These are phyloP conservation scores for Lasiodiplodia sp. DNA, from an alignment of 2,329 filamentous ascomycete genomes.

Conservation along the genomic window DNA sequence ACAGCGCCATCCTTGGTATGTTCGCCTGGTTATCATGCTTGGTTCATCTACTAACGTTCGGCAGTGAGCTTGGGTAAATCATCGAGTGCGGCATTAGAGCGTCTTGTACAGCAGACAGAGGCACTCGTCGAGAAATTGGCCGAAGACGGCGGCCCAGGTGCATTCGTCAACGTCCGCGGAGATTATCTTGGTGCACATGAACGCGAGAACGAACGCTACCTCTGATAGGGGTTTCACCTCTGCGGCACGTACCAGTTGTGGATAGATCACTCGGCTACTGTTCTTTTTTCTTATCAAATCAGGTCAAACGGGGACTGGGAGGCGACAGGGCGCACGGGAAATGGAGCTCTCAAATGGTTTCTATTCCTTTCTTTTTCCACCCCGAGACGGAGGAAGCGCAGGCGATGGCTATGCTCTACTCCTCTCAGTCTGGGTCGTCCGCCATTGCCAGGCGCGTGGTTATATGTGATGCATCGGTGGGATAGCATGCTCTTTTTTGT, in stretches of 20 bases:
- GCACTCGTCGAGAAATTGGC: slow-evolving; percentile 84
- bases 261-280: not conserved
- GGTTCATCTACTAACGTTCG: slow-evolving; percentile 37
- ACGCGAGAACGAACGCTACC: slow-evolving; percentile 22
- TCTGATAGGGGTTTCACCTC: not conserved
- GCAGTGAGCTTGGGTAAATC: slow-evolving; percentile 90
- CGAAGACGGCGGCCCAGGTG: slow-evolving; percentile 78
- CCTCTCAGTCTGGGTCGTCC: not conserved
- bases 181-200: slow-evolving; percentile 28
- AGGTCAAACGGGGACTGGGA: slow-evolving; percentile 1
- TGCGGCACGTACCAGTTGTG: not conserved
- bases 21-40: slow-evolving; percentile 14
- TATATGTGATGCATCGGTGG: slow-evolving; percentile 11
- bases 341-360: not conserved
- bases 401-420: slow-evolving; percentile 8
- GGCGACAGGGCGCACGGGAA: slow-evolving; percentile 12
- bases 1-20: slow-evolving; percentile 85
- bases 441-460: not conserved
- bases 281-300: slow-evolving; percentile 7
- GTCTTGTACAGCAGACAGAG: slow-evolving; percentile 83
- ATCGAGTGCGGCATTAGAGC: slow-evolving; percentile 83
- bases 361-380: not conserved
- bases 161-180: slow-evolving; percentile 74
- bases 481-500: slow-evolving; percentile 18
- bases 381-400: not conserved